phyloP scores from a whole-genome alignment of 2,329 filamentous ascomycete genomes.

The Fusarium goolgardi region DNA sequence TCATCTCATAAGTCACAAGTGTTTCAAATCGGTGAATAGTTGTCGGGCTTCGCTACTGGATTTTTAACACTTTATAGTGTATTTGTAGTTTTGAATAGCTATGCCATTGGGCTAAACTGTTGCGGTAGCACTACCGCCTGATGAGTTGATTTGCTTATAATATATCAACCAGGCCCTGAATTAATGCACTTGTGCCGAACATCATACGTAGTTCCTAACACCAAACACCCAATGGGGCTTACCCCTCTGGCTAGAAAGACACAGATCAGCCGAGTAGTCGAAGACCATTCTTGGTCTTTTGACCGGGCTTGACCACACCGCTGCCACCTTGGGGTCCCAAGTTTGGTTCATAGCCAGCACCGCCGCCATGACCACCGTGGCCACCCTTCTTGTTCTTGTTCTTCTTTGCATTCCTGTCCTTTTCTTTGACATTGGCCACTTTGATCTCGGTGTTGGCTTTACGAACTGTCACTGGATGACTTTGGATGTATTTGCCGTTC shows the following conservation, averaged over 20 bases:
- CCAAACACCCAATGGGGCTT: slow-evolving; percentile 31
- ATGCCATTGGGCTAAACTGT: neutral
- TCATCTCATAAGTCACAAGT: neutral
- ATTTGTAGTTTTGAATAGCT: neutral
- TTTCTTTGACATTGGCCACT: slow-evolving; percentile 74
- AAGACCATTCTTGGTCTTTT: slow-evolving; percentile 75
- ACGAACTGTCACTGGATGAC: slow-evolving; percentile 88
- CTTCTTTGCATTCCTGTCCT: slow-evolving; percentile 55
- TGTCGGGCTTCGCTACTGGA: neutral
- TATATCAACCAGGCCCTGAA: neutral
- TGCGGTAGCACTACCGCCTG: neutral
- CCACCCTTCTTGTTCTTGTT: slow-evolving; percentile 54
- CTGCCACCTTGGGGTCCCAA: slow-evolving; percentile 62
- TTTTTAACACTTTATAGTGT: neutral
- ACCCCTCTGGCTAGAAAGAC: neutral
- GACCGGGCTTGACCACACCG: slow-evolving; percentile 70
- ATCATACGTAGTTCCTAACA: slow-evolving; percentile 31
- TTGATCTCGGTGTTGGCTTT: slow-evolving; percentile 94
- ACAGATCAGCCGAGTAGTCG: slow-evolving; percentile 65
- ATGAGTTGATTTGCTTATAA: neutral
- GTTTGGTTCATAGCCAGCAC: slow-evolving; percentile 60
- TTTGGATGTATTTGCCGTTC: slow-evolving; percentile 99
- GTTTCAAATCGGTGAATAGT: neutral
- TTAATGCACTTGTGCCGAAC: slow-evolving; percentile 9
- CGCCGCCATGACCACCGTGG: slow-evolving; percentile 45